These are phyloP conservation scores for Pleurotus salmoneostramineus DNA, from an alignment of 768 basidiomycete species.

Conservation along the genomic window DNA sequence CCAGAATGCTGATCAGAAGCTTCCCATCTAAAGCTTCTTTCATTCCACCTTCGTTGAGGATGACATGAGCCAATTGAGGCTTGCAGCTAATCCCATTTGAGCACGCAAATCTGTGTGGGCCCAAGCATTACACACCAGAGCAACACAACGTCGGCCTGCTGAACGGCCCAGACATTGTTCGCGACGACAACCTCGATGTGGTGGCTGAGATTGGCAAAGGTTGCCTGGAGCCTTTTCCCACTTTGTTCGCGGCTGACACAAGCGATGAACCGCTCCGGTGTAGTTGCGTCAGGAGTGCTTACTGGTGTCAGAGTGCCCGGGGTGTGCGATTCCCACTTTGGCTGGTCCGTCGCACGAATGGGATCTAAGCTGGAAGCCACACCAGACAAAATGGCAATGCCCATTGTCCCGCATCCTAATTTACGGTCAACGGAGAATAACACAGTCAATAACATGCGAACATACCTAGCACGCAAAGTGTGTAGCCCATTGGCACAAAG, in stretches of 20 bases:
- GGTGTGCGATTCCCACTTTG: slow-evolving; percentile 67
- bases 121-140: slow-evolving; percentile 60
- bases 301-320: slow-evolving; percentile 75
- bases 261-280: slow-evolving; percentile 80
- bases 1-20: slow-evolving; percentile 93
- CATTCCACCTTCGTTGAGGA: slow-evolving; percentile 75
- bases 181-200: slow-evolving; percentile 69
- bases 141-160: slow-evolving; percentile 78
- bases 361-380: slow-evolving; percentile 79
- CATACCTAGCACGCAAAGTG: slow-evolving; percentile 79
- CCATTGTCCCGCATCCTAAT: slow-evolving; percentile 98
- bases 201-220: slow-evolving; percentile 58
- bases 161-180: slow-evolving; percentile 69
- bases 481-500: slow-evolving; percentile 72
- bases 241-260: slow-evolving; percentile 82
- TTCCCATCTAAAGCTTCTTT: slow-evolving; percentile 83
- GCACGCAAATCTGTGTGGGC: neutral
- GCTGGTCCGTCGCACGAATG: slow-evolving; percentile 21
- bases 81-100: slow-evolving; percentile 66
- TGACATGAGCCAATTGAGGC: slow-evolving; percentile 77
- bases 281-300: slow-evolving; percentile 55
- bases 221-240: slow-evolving; percentile 56
- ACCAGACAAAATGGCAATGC: slow-evolving; percentile 90
- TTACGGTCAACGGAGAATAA: too few species aligned
- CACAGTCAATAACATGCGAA: too few species aligned